These are phyloP conservation scores for Gremmenia infestans DNA, from an alignment of 2,329 filamentous ascomycete genomes.

Conservation along the genomic window DNA sequence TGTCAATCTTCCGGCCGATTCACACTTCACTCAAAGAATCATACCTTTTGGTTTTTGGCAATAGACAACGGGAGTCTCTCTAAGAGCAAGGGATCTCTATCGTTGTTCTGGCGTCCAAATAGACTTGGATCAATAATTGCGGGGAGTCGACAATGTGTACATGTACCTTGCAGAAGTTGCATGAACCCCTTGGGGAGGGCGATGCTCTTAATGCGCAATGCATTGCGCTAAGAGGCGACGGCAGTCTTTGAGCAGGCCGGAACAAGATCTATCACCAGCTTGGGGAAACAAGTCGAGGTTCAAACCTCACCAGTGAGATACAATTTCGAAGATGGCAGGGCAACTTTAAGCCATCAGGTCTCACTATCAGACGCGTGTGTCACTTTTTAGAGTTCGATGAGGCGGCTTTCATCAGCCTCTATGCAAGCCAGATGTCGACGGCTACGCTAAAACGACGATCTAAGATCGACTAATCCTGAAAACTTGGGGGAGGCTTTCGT, in stretches of 20 bases:
- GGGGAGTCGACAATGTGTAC: background rate
- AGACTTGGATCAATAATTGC: background rate
- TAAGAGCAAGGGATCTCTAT: background rate
- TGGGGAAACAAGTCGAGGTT: constrained; percentile 4
- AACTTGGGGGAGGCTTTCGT: no score
- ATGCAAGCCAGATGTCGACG: background rate
- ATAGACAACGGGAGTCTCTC: background rate
- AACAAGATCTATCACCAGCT: constrained; percentile 17
- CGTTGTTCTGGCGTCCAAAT: constrained; percentile 1
- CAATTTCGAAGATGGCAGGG: background rate
- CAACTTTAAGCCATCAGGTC: background rate
- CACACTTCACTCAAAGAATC: background rate
- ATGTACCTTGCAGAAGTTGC: constrained; percentile 21
- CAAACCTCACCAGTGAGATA: constrained; percentile 2
- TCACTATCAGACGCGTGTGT: background rate
- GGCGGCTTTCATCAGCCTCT: background rate
- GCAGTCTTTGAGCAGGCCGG: constrained; percentile 17
- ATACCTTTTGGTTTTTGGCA: background rate
- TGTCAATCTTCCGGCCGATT: background rate
- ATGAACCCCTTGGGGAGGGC: constrained; percentile 20
- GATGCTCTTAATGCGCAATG: constrained; percentile 14
- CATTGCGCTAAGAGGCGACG: constrained; percentile 1
- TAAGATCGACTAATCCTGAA: no score
- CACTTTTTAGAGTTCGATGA: background rate
- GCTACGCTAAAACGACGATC: background rate